phyloP scores from a whole-genome alignment of 164 flowering plant species.

The Aristolochia californica region DNA sequence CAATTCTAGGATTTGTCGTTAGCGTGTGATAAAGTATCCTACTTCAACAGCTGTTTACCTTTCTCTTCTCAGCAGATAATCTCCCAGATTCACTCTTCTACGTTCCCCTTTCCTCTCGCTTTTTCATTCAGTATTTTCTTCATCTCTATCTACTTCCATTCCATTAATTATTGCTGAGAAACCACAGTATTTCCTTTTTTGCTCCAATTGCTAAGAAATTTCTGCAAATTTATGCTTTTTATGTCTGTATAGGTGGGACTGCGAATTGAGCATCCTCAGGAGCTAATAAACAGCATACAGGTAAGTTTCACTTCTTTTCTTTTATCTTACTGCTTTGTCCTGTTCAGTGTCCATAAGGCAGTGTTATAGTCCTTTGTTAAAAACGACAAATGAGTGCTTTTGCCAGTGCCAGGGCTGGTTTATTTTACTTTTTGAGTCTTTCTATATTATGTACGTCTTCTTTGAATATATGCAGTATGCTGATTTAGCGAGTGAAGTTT shows the following conservation, averaged over 20 bases:
- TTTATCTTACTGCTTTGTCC: neutral
- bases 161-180: neutral
- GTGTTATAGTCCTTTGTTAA: neutral
- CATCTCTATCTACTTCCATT: neutral
- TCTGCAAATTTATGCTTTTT: neutral
- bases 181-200: neutral
- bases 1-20: no score
- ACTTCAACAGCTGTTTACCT: no score
- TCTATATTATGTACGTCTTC: no score
- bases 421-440: no score
- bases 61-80: no score
- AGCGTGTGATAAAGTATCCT: no score
- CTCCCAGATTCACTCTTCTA: no score
- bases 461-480: slow-evolving; percentile 51
- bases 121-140: no score
- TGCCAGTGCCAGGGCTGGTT: neutral
- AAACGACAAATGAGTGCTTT: neutral
- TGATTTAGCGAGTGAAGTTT: slow-evolving; percentile 58
- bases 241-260: slow-evolving; percentile 68
- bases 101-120: no score
- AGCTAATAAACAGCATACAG: slow-evolving; percentile 84
- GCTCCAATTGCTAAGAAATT: neutral
- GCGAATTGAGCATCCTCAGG: slow-evolving; percentile 98
- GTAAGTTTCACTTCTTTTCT: slow-evolving; percentile 21
- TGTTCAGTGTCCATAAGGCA: neutral